Conservation (phyloP, 2,329 filamentous ascomycete species). For the Penicillium sp. region DNA sequence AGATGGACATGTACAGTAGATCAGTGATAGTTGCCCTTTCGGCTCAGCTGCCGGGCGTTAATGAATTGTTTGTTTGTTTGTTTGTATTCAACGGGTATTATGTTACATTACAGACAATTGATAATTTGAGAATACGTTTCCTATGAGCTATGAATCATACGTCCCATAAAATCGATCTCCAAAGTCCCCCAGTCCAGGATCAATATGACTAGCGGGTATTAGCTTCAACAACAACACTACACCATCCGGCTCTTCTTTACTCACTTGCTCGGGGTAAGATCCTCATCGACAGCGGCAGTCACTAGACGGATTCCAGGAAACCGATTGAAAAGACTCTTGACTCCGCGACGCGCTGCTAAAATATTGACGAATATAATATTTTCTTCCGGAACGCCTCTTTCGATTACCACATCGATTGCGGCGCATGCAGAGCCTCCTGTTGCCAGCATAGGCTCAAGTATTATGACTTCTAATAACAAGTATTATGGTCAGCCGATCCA, state of each 20-base stretch:
- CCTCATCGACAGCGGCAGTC: constrained; percentile 10
- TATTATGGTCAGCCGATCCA: not conserved
- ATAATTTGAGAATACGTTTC: not conserved
- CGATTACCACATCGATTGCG: constrained; percentile 12
- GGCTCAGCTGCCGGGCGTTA: constrained; percentile 22
- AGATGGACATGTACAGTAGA: constrained; percentile 4
- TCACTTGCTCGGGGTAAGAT: constrained; percentile 6
- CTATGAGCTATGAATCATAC: not conserved
- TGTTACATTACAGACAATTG: not conserved
- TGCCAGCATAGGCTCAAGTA: constrained; percentile 18
- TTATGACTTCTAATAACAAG: constrained; percentile 3
- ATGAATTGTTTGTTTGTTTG: constrained; percentile 15
- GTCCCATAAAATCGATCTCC: constrained; percentile 30
- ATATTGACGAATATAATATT: constrained; percentile 15
- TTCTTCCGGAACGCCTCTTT: constrained; percentile 7
- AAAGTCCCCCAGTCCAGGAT: constrained; percentile 38
- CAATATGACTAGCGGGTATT: constrained; percentile 28
- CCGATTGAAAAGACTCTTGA: constrained; percentile 2
- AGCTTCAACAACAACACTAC: not conserved
- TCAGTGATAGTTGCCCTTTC: constrained; percentile 23
- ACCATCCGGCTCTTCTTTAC: constrained; percentile 2
- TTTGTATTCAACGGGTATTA: not conserved
- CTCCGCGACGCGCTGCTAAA: constrained; percentile 4
- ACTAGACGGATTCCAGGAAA: constrained; percentile 11
- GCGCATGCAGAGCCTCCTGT: constrained; percentile 14